Evolutionary conservation across 495 filamentous ascomycete genomes (phyloP).

Genomic region (Podospora bellae-mahoneyi): DNA sequence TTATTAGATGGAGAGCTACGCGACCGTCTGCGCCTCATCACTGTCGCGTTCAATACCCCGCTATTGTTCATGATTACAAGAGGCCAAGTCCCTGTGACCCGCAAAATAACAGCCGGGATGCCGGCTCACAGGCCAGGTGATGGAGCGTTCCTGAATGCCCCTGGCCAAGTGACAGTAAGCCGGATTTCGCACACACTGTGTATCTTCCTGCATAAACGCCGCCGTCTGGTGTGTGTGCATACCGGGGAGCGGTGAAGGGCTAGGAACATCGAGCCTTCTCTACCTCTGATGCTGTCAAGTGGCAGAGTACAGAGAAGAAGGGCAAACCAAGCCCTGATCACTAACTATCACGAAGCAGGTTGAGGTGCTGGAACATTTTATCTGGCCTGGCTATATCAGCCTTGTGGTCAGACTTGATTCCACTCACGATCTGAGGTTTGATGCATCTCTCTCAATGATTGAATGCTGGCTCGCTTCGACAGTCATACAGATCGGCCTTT

Average conservation of each 20-base stretch:
- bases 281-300: background rate
- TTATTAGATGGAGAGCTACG: constrained; percentile 19
- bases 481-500: constrained; percentile 6
- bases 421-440: background rate
- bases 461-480: background rate
- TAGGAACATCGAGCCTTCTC: constrained; percentile 9
- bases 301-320: background rate
- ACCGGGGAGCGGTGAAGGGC: constrained; percentile 20
- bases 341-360: background rate
- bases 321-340: background rate
- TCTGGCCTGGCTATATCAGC: background rate
- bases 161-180: constrained; percentile 15
- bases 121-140: constrained; percentile 14
- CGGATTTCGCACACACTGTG: constrained; percentile 12
- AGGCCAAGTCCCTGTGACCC: constrained; percentile 12
- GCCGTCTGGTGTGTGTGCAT: constrained; percentile 9
- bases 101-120: constrained; percentile 16
- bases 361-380: no score
- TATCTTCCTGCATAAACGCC: constrained; percentile 26
- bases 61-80: constrained; percentile 18
- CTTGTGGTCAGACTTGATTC: background rate
- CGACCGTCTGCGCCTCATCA: constrained; percentile 29
- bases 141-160: constrained; percentile 22
- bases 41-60: constrained; percentile 29
- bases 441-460: background rate